Conservation (phyloP, 371 early-diverging fungal genomes). For the Rhizomucor pusillus region DNA sequence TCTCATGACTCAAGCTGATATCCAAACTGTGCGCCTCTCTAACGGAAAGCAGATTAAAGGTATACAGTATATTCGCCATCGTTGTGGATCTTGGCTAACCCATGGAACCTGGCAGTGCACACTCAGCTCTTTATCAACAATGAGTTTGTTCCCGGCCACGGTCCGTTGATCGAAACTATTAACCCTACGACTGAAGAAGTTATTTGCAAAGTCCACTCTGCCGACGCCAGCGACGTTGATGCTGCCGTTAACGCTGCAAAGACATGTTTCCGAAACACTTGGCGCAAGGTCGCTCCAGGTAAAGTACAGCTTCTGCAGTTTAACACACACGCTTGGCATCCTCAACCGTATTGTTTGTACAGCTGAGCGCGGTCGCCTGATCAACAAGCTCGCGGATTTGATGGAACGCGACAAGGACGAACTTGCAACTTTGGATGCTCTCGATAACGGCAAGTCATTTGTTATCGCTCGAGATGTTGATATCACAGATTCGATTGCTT, state of each 20-base stretch:
- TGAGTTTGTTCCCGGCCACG: slow-evolving; percentile 66
- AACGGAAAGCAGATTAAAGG: slow-evolving; percentile 21
- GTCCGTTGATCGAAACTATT: slow-evolving; percentile 52
- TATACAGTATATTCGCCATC: not conserved
- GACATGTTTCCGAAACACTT: slow-evolving; percentile 62
- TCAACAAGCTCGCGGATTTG: slow-evolving; percentile 66
- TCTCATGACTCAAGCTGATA: slow-evolving; percentile 14
- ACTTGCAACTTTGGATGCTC: slow-evolving; percentile 79
- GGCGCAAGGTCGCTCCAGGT: slow-evolving; percentile 55
- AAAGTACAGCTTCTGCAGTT: no score
- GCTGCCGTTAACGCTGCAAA: slow-evolving; percentile 74
- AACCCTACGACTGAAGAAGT: slow-evolving; percentile 75
- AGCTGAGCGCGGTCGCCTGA: slow-evolving; percentile 36
- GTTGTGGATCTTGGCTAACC: no score
- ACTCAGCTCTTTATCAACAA: slow-evolving; percentile 73
- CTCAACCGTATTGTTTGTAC: no score
- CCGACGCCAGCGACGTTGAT: slow-evolving; percentile 70
- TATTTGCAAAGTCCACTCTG: slow-evolving; percentile 74
- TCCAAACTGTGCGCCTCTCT: slow-evolving; percentile 19
- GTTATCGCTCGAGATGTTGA: slow-evolving; percentile 65
- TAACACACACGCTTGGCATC: no score
- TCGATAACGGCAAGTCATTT: slow-evolving; percentile 84
- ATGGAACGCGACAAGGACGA: slow-evolving; percentile 69
- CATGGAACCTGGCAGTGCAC: slow-evolving; percentile 22
- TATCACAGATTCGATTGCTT: slow-evolving; percentile 65